Evolutionary conservation across 2,329 filamentous ascomycete genomes (phyloP), one percentile per base, ranked within the genome.

Genomic region (Curvularia verruculosa): DNA sequence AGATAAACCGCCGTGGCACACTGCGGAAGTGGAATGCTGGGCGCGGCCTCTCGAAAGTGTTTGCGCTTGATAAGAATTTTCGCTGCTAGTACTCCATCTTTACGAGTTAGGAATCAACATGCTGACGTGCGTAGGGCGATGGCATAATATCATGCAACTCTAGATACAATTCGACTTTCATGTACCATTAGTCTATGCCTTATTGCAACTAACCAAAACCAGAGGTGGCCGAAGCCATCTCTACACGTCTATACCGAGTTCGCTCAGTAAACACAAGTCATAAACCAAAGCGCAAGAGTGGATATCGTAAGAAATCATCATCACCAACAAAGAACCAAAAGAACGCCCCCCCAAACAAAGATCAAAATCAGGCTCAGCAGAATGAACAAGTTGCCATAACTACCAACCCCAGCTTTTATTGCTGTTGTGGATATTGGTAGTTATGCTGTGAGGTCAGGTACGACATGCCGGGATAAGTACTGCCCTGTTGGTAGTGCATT

Each of bases 381-480:
- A 28, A 26, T 6, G 19, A 19, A 28, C 7, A 15, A 2, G n/a
- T 6, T 15, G 15, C 19, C 5, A 9, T 5, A 15, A 21, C 24
- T n/a, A 10, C 19, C 43, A 41, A 19, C 26, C 43, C 40, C 48
- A 34, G 54, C 24, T 47, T 49, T 61, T 64, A 69, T 58, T 69
- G 63, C 15, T 52, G 52, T 15, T 58, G 48, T 29, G 70, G 69
- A 48, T 70, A 75, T 39, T 67, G 69, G 44, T 76, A 75, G 40
- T 67, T 71, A 37, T 74, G 71, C 57, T 71, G 69, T 19, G 66
- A 57, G 13, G 63, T 61, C 55, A 75, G 59, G 34, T 75, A 76
- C 13, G 67, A 52, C 69, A 76, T 74, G 10, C 71, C 67, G 40
- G 73, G 70, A 51, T 74, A 77, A 2, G 64, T 61, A 12, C 65